Evolutionary conservation across 805 yeast genomes (phyloP), one percentile per base, ranked within the genome.

Genomic region (Myxozyma udenii): DNA sequence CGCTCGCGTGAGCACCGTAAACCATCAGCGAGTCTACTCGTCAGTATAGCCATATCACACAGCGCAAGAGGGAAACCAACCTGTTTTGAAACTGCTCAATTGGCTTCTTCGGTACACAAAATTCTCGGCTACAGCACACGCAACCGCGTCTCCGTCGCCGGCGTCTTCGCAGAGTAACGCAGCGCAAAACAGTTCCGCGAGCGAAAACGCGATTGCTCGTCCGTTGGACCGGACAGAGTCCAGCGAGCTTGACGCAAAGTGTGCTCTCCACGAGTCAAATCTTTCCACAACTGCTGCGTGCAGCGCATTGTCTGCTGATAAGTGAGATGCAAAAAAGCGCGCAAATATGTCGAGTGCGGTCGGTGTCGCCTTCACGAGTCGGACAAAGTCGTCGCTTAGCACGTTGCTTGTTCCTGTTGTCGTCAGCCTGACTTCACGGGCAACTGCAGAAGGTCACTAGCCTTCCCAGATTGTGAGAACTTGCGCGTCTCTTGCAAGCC

Each of bases 381-480:
- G 43, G 6, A 62, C 54, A 3, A 55, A 50, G 46, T 65, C 68
- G 36, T 65, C 66, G 37, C 59, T 46, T 51, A 46, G 22, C 12
- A 66, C 68, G 36, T 65, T 65, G 14, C 69, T 66, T 5, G 69
- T 65, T n/a, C 55, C 53, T 49, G 28, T n/a, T 21, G 3, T 7
- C 6, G 5, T 41, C 5, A 40, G 43, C 30, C n/a, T 40, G 3
- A 7, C 3, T 40, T 21, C 22, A 40, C n/a, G 6, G 14, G 5
- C 22, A 37, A 6, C 4, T 5, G n/a, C 16, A 39, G 6, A 23
- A 7, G 12, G 18, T 3, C 18, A 28, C 53, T 4, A 12, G 19
- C 68, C 69, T 42, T 65, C 69, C 69, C 69, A 65, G 32, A 65
- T 65, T 16, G 66, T 51, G 12, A 62, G 61, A 5, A 65, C 69